Evolutionary conservation across 768 basidiomycete genomes (phyloP).

Genomic region (Suillus luteus): DNA sequence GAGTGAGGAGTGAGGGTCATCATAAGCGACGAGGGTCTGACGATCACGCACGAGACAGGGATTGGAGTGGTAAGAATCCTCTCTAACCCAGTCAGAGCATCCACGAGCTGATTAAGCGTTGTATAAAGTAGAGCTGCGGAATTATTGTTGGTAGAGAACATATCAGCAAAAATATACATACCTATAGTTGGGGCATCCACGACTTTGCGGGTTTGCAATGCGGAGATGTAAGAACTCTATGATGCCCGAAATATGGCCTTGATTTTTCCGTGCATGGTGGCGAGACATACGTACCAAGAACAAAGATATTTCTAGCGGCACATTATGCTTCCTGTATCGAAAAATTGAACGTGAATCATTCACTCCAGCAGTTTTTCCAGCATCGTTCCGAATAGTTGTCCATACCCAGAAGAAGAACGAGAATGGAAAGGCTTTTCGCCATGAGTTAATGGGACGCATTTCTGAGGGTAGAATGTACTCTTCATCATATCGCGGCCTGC

Average conservation of each 20-base stretch:
- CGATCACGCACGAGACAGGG: constrained; percentile 31
- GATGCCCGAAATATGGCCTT: background rate
- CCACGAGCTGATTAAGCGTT: constrained; percentile 56
- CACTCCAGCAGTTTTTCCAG: background rate
- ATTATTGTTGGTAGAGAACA: background rate
- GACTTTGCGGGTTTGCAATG: constrained; percentile 51
- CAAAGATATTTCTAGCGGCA: constrained; percentile 69
- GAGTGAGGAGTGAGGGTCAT: constrained; percentile 2
- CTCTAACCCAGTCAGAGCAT: constrained; percentile 68
- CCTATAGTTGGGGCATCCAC: constrained; percentile 57
- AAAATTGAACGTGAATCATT: background rate
- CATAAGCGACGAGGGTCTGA: background rate
- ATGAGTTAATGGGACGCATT: background rate
- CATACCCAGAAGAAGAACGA: background rate
- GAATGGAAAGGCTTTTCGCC: constrained; percentile 2
- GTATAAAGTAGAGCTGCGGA: constrained; percentile 46
- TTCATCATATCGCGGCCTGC: background rate
- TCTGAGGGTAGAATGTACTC: background rate
- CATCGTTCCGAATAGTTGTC: background rate
- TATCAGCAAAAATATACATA: constrained; percentile 3
- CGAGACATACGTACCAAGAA: constrained; percentile 50
- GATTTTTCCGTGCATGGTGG: background rate
- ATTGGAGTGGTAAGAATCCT: constrained; percentile 62
- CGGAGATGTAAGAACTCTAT: constrained; percentile 68
- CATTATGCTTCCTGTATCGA: constrained; percentile 43